These are phyloP conservation scores for Penicillium sp. DNA, from an alignment of 2,329 filamentous ascomycete species.

Conservation along the genomic window DNA sequence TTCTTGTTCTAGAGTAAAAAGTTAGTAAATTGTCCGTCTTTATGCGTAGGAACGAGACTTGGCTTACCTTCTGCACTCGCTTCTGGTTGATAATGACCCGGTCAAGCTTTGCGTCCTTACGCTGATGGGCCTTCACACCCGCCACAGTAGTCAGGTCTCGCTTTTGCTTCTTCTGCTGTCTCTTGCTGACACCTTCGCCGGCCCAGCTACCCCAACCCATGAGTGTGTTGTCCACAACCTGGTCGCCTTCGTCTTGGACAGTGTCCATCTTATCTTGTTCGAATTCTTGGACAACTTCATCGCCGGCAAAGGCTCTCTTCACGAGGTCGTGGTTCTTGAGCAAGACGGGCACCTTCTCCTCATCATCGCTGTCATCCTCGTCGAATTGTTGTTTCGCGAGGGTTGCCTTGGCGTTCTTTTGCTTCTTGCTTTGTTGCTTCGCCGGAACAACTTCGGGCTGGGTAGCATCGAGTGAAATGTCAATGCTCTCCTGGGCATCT, in stretches of 20 bases:
- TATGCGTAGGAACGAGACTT: neutral
- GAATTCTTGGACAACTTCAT: constrained; percentile 80
- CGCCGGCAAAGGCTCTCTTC: constrained; percentile 80
- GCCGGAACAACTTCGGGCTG: constrained; percentile 16
- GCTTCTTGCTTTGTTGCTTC: constrained; percentile 21
- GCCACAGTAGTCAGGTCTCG: constrained; percentile 51
- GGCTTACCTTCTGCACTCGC: constrained; percentile 73
- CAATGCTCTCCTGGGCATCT: constrained; percentile 33
- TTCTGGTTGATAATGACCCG: constrained; percentile 93
- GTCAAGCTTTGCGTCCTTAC: constrained; percentile 78
- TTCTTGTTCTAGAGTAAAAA: constrained; percentile 65
- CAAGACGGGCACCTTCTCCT: constrained; percentile 43
- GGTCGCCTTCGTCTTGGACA: constrained; percentile 75
- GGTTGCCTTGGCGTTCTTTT: constrained; percentile 23
- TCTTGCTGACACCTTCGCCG: constrained; percentile 75
- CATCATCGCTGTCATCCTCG: constrained; percentile 44
- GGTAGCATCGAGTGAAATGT: constrained; percentile 34
- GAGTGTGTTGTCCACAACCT: constrained; percentile 77
- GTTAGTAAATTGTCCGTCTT: constrained; percentile 8
- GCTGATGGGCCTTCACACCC: constrained; percentile 72
- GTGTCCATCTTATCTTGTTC: constrained; percentile 72
- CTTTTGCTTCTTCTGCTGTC: constrained; percentile 62
- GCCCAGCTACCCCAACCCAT: constrained; percentile 95
- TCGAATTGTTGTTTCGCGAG: constrained; percentile 38
- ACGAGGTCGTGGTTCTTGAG: constrained; percentile 65